These are phyloP conservation scores for Neurospora crassa DNA, from an alignment of 2,329 filamentous ascomycete genomes.

Conservation along the genomic window DNA sequence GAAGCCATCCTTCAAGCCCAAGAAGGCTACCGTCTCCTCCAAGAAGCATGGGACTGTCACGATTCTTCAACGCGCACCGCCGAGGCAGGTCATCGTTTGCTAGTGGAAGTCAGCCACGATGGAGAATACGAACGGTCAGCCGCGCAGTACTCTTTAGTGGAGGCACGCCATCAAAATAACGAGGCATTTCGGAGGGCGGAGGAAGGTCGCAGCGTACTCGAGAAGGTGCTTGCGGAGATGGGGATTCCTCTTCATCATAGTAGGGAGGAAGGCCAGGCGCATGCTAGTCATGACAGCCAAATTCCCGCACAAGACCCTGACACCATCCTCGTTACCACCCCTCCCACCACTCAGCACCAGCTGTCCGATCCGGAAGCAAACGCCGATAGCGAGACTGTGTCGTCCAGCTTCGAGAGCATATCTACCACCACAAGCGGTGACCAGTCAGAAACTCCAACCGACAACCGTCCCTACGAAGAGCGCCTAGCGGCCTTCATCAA, in stretches of 20 bases:
- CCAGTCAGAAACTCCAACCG: neutral
- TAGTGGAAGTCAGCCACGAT: neutral
- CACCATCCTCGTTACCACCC: neutral
- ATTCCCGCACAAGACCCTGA: neutral
- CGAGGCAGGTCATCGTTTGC: neutral
- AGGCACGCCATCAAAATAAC: neutral
- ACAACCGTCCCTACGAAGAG: neutral
- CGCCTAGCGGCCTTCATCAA: neutral
- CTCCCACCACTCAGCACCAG: neutral
- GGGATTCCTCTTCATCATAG: neutral
- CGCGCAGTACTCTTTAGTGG: rapidly evolving
- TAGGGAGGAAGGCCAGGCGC: too few relatives aligned
- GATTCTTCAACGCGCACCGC: neutral
- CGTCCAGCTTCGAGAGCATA: neutral
- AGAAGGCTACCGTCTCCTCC: neutral
- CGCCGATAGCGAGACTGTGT: neutral
- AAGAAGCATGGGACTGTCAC: neutral
- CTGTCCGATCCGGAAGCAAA: neutral
- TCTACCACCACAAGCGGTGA: neutral
- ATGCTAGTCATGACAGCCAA: too few relatives aligned
- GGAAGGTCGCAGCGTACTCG: neutral
- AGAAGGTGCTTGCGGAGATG: neutral
- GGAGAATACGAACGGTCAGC: rapidly evolving
- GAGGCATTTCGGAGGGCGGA: neutral
- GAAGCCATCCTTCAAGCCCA: neutral